Percentiles rank a stretch among this genome's conserved stretches.
Conservation (phyloP, 2,329 filamentous ascomycete species). For the Ceratocystis smalleyi region DNA sequence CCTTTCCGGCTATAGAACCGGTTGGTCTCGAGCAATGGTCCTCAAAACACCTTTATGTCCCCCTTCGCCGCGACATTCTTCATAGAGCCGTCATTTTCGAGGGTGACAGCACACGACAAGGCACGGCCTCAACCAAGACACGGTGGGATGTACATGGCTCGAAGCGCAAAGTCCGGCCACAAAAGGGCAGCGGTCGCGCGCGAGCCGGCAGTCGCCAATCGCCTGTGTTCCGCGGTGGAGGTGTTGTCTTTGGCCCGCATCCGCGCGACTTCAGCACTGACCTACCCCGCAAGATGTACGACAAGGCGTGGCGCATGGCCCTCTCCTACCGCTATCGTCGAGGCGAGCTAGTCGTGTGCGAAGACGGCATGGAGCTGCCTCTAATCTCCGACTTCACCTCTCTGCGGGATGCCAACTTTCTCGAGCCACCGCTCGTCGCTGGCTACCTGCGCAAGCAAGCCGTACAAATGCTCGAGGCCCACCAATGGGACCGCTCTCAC, state of each 20-base stretch:
- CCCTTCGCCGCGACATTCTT: slow-evolving; percentile 77
- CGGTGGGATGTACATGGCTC: slow-evolving; percentile 73
- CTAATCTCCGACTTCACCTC: slow-evolving; percentile 35
- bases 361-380: slow-evolving; percentile 57
- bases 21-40: slow-evolving; percentile 62
- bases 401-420: slow-evolving; percentile 22
- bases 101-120: slow-evolving; percentile 73
- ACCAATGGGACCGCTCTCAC: slow-evolving; percentile 50
- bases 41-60: slow-evolving; percentile 68
- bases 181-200: slow-evolving; percentile 73
- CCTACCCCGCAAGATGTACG: slow-evolving; percentile 79
- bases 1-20: slow-evolving; percentile 80
- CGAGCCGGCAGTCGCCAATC: slow-evolving; percentile 69
- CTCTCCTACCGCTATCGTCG: slow-evolving; percentile 79
- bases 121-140: slow-evolving; percentile 70
- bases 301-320: slow-evolving; percentile 86
- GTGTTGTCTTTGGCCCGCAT: slow-evolving; percentile 77
- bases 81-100: slow-evolving; percentile 88
- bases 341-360: slow-evolving; percentile 74
- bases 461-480: slow-evolving; percentile 50
- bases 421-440: slow-evolving; percentile 27
- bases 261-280: slow-evolving; percentile 79
- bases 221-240: slow-evolving; percentile 69
- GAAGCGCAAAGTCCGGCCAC: slow-evolving; percentile 61
- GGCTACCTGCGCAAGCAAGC: slow-evolving; percentile 48